Conservation (phyloP, 192 early-diverging fungal genomes). For the Coemansia sp. region DNA sequence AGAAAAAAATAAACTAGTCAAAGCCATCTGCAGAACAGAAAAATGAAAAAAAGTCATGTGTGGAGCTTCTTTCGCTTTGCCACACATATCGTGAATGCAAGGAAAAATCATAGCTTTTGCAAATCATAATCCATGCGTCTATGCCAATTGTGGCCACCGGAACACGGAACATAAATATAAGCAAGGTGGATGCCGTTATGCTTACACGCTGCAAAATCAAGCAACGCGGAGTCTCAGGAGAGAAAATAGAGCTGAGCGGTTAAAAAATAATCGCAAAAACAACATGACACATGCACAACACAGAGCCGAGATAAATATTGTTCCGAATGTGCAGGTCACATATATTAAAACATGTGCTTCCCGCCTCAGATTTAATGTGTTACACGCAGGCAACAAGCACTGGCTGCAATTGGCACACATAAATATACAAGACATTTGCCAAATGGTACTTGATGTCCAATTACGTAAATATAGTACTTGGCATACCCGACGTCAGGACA, state of each 20-base stretch:
- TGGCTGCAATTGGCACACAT: neutral
- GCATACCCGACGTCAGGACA: neutral
- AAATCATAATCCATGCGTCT: neutral
- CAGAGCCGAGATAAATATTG: slow-evolving; percentile 5
- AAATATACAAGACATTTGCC: neutral
- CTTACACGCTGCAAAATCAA: slow-evolving; percentile 3
- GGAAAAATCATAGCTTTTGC: neutral
- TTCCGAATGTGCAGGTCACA: slow-evolving; percentile 2
- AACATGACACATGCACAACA: neutral
- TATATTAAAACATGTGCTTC: slow-evolving; percentile 10
- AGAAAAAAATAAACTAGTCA: neutral
- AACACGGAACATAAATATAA: neutral
- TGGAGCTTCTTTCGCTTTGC: neutral
- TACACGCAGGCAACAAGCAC: neutral
- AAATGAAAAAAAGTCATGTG: neutral
- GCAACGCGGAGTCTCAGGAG: neutral
- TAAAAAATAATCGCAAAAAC: slow-evolving; percentile 1
- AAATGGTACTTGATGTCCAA: neutral
- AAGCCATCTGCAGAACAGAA: neutral
- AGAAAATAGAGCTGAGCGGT: neutral
- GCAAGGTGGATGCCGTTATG: neutral
- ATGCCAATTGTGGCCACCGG: neutral
- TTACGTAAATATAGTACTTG: slow-evolving; percentile 3
- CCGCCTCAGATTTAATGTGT: neutral
- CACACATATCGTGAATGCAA: neutral